These are phyloP conservation scores for Vararia minispora DNA, from an alignment of 768 basidiomycete species.

Conservation along the genomic window DNA sequence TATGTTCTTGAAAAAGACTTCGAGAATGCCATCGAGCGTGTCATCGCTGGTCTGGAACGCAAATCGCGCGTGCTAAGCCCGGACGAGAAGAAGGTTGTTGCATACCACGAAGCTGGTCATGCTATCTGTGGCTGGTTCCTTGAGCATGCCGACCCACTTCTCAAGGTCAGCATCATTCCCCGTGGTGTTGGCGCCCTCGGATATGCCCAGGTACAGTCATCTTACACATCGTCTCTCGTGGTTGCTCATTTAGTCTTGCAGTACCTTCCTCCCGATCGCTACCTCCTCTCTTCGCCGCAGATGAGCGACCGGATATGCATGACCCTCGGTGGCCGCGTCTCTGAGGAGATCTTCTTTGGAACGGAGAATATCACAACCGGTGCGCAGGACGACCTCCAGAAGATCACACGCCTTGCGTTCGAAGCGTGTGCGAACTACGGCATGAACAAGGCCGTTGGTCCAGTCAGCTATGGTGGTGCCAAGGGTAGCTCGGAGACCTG, in stretches of 20 bases:
- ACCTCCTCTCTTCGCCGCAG: conserved; percentile 90
- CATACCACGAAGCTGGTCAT: conserved; percentile 98
- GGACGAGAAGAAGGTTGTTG: conserved; percentile 98
- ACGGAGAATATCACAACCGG: conserved; percentile 89
- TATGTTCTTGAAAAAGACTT: conserved; percentile 78
- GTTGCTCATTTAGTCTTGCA: conserved; percentile 19
- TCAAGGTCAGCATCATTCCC: conserved; percentile 98
- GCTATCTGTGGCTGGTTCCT: conserved; percentile 98
- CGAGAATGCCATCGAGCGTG: conserved; percentile 95
- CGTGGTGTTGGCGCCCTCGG: conserved; percentile 92
- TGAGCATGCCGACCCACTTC: conserved; percentile 91
- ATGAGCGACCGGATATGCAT: conserved; percentile 95
- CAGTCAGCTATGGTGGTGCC: conserved; percentile 91
- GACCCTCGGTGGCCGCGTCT: conserved; percentile 95
- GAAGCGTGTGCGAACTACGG: conserved; percentile 94
- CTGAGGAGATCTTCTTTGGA: conserved; percentile 98
- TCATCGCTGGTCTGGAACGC: conserved; percentile 93
- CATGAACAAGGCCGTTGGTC: conserved; percentile 91
- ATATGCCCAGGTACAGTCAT: conserved; percentile 69
- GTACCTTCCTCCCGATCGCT: conserved; percentile 94
- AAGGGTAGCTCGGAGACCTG: conserved; percentile 77
- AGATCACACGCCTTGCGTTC: conserved; percentile 96
- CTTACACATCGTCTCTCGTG: not conserved
- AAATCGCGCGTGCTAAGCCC: conserved; percentile 88
- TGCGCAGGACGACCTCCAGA: conserved; percentile 96